phyloP scores from a whole-genome alignment of 2,329 filamentous ascomycete genomes.

The Calonectria pteridis region DNA sequence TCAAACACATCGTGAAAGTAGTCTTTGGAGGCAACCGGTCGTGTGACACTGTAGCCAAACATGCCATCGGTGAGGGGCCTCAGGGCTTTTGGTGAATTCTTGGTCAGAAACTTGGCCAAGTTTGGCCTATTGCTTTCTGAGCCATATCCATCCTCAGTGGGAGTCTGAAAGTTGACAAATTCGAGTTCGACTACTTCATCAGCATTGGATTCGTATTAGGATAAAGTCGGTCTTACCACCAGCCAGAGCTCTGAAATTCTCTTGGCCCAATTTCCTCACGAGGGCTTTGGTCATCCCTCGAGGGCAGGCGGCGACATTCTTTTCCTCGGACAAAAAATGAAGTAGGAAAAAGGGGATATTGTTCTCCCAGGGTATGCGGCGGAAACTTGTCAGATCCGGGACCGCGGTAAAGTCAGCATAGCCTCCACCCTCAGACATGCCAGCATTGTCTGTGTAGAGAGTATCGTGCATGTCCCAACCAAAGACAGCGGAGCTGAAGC shows the following conservation, averaged over 20 bases:
- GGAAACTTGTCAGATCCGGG: conserved; percentile 77
- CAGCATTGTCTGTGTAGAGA: conserved; percentile 81
- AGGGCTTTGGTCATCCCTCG: conserved; percentile 74
- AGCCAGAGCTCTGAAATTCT: conserved; percentile 79
- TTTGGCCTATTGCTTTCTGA: conserved; percentile 61
- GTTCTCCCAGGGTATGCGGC: conserved; percentile 84
- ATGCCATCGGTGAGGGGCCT: conserved; percentile 83
- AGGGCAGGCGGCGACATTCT: conserved; percentile 78
- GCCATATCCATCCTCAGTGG: conserved; percentile 47
- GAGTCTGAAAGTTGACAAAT: conserved; percentile 64
- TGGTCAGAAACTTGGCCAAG: conserved; percentile 74
- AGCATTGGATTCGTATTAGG: neutral
- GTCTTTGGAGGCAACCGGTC: conserved; percentile 82
- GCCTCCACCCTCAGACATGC: conserved; percentile 83
- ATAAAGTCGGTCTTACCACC: conserved; percentile 67
- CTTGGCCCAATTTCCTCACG: conserved; percentile 69
- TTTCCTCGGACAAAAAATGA: conserved; percentile 79
- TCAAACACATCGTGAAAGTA: conserved; percentile 85
- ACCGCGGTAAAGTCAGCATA: conserved; percentile 82
- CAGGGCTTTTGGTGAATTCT: conserved; percentile 73
- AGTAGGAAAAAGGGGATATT: conserved; percentile 82
- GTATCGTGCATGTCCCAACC: conserved; percentile 92
- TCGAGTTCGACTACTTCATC: conserved; percentile 77
- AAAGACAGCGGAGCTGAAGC: conserved; percentile 87
- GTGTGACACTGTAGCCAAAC: conserved; percentile 85